Evolutionary conservation across 2,329 filamentous ascomycete genomes (phyloP), one percentile per base, ranked within the genome.

Genomic region (Xylariaceae sp.): DNA sequence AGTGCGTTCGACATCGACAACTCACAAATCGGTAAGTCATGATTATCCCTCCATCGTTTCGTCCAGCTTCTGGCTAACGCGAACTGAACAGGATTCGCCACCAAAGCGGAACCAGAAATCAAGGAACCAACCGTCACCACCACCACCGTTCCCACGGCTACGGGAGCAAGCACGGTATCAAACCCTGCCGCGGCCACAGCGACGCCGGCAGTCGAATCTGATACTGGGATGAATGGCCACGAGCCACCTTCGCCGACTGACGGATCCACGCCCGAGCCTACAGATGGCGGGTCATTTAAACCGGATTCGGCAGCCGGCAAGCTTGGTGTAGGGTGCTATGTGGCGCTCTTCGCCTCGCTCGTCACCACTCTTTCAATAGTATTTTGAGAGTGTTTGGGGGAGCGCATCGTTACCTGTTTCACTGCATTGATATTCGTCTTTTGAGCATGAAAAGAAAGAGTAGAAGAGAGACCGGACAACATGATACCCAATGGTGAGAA

Each of bases 1-100:
- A 71, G 78, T 2, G 81, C 92, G 16, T 94, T 94, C 58, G 88
- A 95, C 59, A 77, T 76, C 37, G 87, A 90, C 46, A 56, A 78
- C 48, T 63, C 61, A 30, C 74, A 73, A 36, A 76, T 88, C 48
- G 84, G 82, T 75, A 59, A 57, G 69, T 59, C n/a, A n/a, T 33
- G 2, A 14, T 14, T 24, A 11, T 24, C 8, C 11, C 11, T 14
- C 2, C 11, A 13, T 9, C 15, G 7, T 16, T 23, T 35, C n/a
- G n/a, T 12, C 1, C 19, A 18, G 12, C 8, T 12, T 21, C 3
- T 17, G 12, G 21, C 44, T 48, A 33, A 50, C 6, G 7, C 32
- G 27, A 33, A 29, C 12, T 24, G 21, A 17, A 29, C 30, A 63
- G 61, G 66, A 11, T 66, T 69, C 40, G 64, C 65, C 26, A 48